Percentiles rank a stretch among this genome's conserved stretches.
These are phyloP conservation scores for Alternaria metachromatica DNA, from an alignment of 2,329 filamentous ascomycete species.

Conservation along the genomic window DNA sequence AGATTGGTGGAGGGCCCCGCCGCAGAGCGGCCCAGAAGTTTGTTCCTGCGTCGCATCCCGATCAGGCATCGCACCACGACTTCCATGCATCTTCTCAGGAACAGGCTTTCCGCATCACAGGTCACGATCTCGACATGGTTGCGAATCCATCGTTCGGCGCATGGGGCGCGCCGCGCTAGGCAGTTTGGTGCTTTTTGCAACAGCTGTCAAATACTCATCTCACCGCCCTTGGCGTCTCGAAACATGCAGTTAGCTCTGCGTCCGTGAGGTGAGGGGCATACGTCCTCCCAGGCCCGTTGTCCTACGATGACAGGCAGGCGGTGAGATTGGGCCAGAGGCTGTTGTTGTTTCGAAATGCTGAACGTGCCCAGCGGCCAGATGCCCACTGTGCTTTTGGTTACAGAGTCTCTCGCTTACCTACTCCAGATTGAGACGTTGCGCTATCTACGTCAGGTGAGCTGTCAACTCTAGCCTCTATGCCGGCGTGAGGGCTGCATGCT, in stretches of 20 bases:
- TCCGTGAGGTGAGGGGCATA: constrained; percentile 2
- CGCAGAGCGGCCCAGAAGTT: constrained; percentile 13
- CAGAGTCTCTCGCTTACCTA: neutral
- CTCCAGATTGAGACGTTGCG: neutral
- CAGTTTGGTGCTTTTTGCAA: constrained; percentile 12
- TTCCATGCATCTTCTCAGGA: constrained; percentile 18
- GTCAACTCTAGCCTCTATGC: neutral
- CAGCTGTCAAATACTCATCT: constrained; percentile 13
- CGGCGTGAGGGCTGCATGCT: constrained; percentile 1
- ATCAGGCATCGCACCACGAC: constrained; percentile 14
- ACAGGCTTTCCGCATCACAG: constrained; percentile 3
- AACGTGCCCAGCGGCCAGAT: neutral
- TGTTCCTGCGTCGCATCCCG: constrained; percentile 15
- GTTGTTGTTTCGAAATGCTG: neutral
- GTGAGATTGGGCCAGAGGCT: constrained; percentile 5
- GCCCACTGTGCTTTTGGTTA: neutral
- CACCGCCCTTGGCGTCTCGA: constrained; percentile 4
- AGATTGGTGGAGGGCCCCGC: constrained; percentile 15
- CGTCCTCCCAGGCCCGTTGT: constrained; percentile 1
- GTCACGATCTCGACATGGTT: constrained; percentile 16
- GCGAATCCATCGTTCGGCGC: constrained; percentile 17
- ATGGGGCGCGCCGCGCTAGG: constrained; percentile 21
- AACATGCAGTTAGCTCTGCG: constrained; percentile 4
- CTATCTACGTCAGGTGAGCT: neutral
- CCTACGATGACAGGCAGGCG: constrained; percentile 1